Conservation (phyloP, 768 basidiomycete species). For the Pisolithus sp. region DNA sequence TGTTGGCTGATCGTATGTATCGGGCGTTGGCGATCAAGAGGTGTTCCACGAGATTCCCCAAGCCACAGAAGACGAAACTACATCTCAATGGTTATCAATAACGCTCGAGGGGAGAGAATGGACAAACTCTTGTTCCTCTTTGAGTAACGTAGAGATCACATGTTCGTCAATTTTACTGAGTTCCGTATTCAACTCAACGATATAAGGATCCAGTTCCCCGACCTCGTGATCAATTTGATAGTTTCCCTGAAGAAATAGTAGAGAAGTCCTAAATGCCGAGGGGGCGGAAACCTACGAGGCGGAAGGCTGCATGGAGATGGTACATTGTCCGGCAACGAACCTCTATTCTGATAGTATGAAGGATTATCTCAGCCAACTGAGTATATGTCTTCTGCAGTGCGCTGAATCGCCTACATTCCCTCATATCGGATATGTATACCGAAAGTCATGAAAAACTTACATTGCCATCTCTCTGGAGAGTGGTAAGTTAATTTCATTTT, state of each 20-base stretch:
- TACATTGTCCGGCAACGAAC: constrained; percentile 78
- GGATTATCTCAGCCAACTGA: constrained; percentile 78
- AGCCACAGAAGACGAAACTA: constrained; percentile 84
- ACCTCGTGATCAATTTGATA: constrained; percentile 79
- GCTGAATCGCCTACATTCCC: constrained; percentile 71
- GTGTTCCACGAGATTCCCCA: constrained; percentile 81
- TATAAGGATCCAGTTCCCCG: constrained; percentile 85
- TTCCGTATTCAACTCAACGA: constrained; percentile 80
- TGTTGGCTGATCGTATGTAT: constrained; percentile 61
- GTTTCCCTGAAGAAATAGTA: constrained; percentile 54
- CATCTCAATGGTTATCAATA: constrained; percentile 6
- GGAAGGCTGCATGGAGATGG: constrained; percentile 74
- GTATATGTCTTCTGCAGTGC: constrained; percentile 86
- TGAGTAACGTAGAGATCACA: constrained; percentile 53
- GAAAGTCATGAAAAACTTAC: constrained; percentile 42
- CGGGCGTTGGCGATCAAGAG: constrained; percentile 71
- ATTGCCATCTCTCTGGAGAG: constrained; percentile 84
- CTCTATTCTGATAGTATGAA: constrained; percentile 85
- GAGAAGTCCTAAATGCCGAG: not conserved
- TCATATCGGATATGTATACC: constrained; percentile 2
- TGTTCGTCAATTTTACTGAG: constrained; percentile 71
- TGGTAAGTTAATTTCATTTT: constrained; percentile 59
- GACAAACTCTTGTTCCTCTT: constrained; percentile 61
- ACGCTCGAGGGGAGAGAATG: not conserved
- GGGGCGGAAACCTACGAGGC: constrained; percentile 45